Evolutionary conservation across 2,329 filamentous ascomycete species (phyloP).

Genomic region (Talaromyces marneffei): DNA sequence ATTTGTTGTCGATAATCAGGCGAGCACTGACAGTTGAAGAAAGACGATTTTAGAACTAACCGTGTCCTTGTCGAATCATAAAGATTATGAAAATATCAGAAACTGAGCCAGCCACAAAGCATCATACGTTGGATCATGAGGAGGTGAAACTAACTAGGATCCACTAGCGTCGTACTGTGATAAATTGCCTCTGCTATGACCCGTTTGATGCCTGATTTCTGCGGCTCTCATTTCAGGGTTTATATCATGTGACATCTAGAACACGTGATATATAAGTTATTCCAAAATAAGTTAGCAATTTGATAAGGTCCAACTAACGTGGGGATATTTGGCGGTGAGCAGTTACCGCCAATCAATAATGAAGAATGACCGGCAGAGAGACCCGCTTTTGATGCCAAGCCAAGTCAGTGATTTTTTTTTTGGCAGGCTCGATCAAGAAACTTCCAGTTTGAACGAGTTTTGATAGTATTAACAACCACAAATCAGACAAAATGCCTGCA

Average conservation of each 20-base stretch:
- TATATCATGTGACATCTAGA: not conserved
- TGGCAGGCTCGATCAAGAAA: not conserved
- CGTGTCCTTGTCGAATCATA: not conserved
- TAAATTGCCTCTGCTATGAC: not conserved
- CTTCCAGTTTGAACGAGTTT: constrained; percentile 19
- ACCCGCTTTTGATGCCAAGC: constrained; percentile 10
- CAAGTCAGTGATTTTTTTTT: constrained; percentile 27
- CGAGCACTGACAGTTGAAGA: not conserved
- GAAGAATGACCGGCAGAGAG: not conserved
- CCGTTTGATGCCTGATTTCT: not conserved
- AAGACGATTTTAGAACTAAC: not conserved
- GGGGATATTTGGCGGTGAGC: not conserved
- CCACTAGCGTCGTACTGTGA: not conserved
- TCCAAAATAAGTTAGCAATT: not conserved
- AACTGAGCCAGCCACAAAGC: not conserved
- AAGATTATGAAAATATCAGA: not conserved
- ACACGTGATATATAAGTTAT: not conserved
- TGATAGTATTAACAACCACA: constrained; percentile 20
- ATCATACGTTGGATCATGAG: not conserved
- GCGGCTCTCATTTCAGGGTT: not conserved
- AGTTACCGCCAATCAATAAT: not conserved
- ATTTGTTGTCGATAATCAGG: not conserved
- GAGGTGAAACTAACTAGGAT: not conserved
- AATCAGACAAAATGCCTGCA: constrained; percentile 33
- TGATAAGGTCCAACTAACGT: not conserved